phyloP scores from a whole-genome alignment of 805 yeast genomes.

The Ogataea dorogensis region DNA sequence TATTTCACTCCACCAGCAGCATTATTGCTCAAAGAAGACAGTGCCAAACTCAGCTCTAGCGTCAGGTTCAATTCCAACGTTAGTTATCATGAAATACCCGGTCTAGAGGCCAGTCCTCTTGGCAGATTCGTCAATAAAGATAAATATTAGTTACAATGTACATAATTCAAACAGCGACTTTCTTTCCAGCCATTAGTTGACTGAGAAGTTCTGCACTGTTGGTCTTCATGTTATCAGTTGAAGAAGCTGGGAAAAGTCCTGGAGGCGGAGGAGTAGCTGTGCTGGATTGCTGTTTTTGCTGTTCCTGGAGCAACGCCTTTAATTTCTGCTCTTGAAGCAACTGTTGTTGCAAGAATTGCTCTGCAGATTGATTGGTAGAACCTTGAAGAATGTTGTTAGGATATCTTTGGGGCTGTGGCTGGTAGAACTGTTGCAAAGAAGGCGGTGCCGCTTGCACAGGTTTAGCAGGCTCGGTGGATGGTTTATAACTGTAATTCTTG shows the following conservation, averaged over 20 bases:
- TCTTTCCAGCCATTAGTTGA: constrained; percentile 80
- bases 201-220: constrained; percentile 67
- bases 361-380: constrained; percentile 27
- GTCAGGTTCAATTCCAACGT: constrained; percentile 34
- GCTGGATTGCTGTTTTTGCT: constrained; percentile 25
- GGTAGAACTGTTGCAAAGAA: constrained; percentile 32
- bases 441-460: constrained; percentile 30
- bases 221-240: constrained; percentile 16
- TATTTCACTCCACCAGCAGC: constrained; percentile 24
- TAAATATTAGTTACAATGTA: constrained; percentile 15
- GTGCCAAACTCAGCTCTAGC: constrained; percentile 17
- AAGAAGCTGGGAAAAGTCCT: constrained; percentile 46
- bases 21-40: constrained; percentile 8
- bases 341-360: constrained; percentile 32
- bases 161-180: constrained; percentile 22
- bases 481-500: constrained; percentile 31
- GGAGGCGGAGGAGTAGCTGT: constrained; percentile 72
- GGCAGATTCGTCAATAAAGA: constrained; percentile 20
- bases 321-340: constrained; percentile 34
- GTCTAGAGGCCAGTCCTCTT: constrained; percentile 23
- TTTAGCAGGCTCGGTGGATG: constrained; percentile 12
- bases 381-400: constrained; percentile 27
- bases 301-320: constrained; percentile 18
- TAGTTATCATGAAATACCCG: constrained; percentile 25
- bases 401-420: constrained; percentile 30